These are phyloP conservation scores for Acanthochlamys bracteata DNA, from an alignment of 106 monocot species.

Conservation along the genomic window DNA sequence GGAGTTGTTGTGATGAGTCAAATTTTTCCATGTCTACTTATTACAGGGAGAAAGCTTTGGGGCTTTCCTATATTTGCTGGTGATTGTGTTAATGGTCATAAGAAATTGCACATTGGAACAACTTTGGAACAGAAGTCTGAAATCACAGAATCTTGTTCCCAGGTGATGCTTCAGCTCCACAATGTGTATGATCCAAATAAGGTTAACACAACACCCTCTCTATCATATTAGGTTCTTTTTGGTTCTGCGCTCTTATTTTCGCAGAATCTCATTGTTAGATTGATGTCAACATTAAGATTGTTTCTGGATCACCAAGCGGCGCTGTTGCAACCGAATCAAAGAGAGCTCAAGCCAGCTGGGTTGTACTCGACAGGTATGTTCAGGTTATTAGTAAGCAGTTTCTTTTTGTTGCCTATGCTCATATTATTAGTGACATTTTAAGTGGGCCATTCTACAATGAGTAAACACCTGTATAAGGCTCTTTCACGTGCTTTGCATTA, in stretches of 20 bases:
- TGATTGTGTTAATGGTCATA: slow-evolving; percentile 76
- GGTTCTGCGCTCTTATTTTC: no score
- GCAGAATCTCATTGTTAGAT: slow-evolving; percentile 29
- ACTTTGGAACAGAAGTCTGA: slow-evolving; percentile 77
- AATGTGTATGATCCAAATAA: slow-evolving; percentile 81
- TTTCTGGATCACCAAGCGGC: slow-evolving; percentile 85
- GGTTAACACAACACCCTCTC: slow-evolving; percentile 16
- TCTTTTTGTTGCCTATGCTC: not conserved
- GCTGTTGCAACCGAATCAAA: slow-evolving; percentile 83
- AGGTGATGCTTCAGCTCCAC: slow-evolving; percentile 86
- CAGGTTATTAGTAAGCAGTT: no score
- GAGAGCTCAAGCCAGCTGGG: slow-evolving; percentile 76
- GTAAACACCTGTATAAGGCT: no score
- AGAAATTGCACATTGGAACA: slow-evolving; percentile 29
- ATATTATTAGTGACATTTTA: not conserved
- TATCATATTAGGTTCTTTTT: no score
- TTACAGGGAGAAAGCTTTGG: slow-evolving; percentile 80
- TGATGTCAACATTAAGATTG: slow-evolving; percentile 80
- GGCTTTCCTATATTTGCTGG: slow-evolving; percentile 89
- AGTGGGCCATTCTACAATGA: no score
- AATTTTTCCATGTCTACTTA: no score
- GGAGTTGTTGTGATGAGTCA: no score
- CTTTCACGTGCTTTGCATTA: no score
- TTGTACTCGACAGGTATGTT: slow-evolving; percentile 86
- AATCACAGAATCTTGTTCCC: slow-evolving; percentile 68